Evolutionary conservation across 768 basidiomycete genomes (phyloP).

Genomic region (Suillus subalutaceus): DNA sequence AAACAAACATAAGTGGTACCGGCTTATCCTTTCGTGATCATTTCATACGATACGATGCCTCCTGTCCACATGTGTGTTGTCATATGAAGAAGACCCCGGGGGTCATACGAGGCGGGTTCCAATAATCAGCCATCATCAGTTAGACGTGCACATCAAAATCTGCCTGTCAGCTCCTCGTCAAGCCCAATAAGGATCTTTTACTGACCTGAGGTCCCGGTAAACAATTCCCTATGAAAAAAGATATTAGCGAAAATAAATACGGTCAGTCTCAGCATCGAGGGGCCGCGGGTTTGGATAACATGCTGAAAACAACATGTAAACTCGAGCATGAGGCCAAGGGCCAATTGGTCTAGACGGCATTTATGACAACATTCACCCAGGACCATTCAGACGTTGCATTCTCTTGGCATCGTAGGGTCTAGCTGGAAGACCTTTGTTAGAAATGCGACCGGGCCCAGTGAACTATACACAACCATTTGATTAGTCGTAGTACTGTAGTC

Average conservation of each 20-base stretch:
- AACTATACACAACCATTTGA: slow-evolving; percentile 30
- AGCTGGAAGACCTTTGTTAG: slow-evolving; percentile 6
- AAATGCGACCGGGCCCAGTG: background rate
- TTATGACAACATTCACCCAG: slow-evolving; percentile 49
- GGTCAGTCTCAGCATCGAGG: slow-evolving; percentile 33
- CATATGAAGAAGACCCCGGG: slow-evolving; percentile 43
- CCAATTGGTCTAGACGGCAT: slow-evolving; percentile 48
- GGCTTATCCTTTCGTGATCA: slow-evolving; percentile 43
- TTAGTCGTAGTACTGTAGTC: slow-evolving; percentile 27
- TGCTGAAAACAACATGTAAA: slow-evolving; percentile 45
- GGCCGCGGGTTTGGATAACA: slow-evolving; percentile 26
- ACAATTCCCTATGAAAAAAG: slow-evolving; percentile 47
- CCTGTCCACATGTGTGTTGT: slow-evolving; percentile 46
- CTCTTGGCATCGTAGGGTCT: slow-evolving; percentile 44
- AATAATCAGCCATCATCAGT: slow-evolving; percentile 40
- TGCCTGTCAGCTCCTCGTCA: slow-evolving; percentile 53
- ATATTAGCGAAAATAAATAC: slow-evolving; percentile 47
- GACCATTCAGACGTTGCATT: slow-evolving; percentile 45
- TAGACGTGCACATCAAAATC: slow-evolving; percentile 52
- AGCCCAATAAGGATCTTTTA: slow-evolving; percentile 55
- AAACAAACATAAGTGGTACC: slow-evolving; percentile 14
- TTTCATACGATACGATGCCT: slow-evolving; percentile 54
- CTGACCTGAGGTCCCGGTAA: slow-evolving; percentile 59
- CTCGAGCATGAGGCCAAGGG: slow-evolving; percentile 57
- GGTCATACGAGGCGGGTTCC: slow-evolving; percentile 53